A percentile compares a stretch with the other conserved stretches of the same genome.
phyloP scores from a whole-genome alignment of 2,329 filamentous ascomycete species.

The Xylariaceae sp. region DNA sequence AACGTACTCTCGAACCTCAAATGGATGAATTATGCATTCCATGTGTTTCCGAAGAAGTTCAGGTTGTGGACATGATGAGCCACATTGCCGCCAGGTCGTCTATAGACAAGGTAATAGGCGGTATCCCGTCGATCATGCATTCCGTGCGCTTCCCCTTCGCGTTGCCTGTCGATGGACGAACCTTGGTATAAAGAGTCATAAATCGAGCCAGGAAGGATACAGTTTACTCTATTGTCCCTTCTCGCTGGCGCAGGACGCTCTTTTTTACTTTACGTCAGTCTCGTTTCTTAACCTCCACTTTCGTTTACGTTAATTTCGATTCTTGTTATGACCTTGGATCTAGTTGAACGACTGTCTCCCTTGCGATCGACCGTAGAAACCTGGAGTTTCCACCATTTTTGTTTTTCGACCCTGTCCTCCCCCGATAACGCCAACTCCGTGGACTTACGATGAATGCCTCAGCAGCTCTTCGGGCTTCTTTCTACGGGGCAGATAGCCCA shows the following conservation, averaged over 20 bases:
- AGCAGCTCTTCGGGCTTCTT: neutral
- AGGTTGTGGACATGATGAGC: neutral
- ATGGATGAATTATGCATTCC: neutral
- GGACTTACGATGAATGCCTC: neutral
- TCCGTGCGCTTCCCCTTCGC: neutral
- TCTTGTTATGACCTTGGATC: neutral
- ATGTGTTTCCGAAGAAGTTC: neutral
- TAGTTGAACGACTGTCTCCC: neutral
- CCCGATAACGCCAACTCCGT: neutral
- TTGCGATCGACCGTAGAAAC: neutral
- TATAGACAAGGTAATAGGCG: neutral
- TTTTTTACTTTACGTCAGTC: neutral
- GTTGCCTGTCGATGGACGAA: neutral
- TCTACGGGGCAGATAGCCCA: neutral
- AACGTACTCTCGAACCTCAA: neutral
- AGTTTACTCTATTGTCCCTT: neutral
- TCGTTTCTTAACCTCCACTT: neutral
- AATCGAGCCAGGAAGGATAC: neutral
- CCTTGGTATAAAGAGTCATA: neutral
- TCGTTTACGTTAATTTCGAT: neutral
- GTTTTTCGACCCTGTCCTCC: neutral
- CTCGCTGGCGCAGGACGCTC: slow-evolving; percentile 4
- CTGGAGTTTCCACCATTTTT: neutral
- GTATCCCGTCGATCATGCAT: neutral
- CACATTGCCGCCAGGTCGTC: neutral